Evolutionary conservation across 129 eudicot genomes (phyloP).

Genomic region (Deinandra increscens): DNA sequence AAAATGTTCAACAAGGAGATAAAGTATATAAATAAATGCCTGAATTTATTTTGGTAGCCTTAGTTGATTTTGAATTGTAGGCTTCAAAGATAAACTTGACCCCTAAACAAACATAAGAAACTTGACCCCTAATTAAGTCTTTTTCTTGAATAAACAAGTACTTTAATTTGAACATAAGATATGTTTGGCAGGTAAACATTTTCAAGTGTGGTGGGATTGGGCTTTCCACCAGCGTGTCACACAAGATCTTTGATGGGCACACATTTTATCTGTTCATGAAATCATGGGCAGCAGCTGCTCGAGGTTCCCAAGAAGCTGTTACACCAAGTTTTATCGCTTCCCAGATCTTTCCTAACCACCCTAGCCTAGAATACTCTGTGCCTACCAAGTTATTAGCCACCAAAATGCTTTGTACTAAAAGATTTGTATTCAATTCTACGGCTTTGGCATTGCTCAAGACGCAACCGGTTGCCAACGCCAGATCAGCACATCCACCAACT

Average conservation of each 20-base stretch:
- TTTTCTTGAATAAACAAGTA: background rate
- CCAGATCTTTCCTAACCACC: constrained; percentile 21
- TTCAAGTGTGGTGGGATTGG: constrained; percentile 33
- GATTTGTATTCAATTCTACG: constrained; percentile 7
- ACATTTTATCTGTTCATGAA: constrained; percentile 21
- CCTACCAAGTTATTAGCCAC: constrained; percentile 24
- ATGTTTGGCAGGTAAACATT: constrained; percentile 14
- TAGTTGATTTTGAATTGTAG: too few species aligned
- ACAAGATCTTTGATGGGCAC: constrained; percentile 25
- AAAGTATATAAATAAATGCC: too few species aligned
- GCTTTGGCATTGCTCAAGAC: background rate
- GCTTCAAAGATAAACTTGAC: too few species aligned
- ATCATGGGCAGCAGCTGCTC: constrained; percentile 23
- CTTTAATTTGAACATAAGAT: background rate
- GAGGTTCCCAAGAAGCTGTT: constrained; percentile 9
- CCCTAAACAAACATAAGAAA: too few species aligned
- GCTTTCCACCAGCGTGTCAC: constrained; percentile 19
- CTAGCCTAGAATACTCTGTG: background rate
- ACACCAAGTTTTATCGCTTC: constrained; percentile 21
- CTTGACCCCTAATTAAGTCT: too few species aligned
- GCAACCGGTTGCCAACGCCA: background rate
- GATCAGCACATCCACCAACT: background rate
- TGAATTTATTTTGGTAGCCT: too few species aligned
- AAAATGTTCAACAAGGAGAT: too few species aligned
- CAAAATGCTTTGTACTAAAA: constrained; percentile 1